These are phyloP conservation scores for Carex littledalei DNA, from an alignment of 176 grass and related monocot species.

Conservation along the genomic window DNA sequence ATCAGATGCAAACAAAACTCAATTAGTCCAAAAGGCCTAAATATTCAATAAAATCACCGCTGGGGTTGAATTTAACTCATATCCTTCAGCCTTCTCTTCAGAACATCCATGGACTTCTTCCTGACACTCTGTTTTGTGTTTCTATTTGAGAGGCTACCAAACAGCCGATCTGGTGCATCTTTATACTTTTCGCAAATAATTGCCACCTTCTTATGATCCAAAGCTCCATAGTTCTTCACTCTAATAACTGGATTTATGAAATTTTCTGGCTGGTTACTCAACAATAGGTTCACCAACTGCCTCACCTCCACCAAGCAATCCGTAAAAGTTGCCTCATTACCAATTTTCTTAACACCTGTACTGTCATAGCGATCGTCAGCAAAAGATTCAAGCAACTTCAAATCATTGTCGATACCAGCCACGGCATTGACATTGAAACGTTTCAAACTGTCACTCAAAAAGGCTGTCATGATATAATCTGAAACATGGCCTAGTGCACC, in stretches of 20 bases:
- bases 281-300: conserved; percentile 79
- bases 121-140: conserved; percentile 55
- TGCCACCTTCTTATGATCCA: conserved; percentile 83
- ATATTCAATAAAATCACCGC: neutral
- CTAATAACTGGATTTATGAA: conserved; percentile 94
- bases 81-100: conserved; percentile 90
- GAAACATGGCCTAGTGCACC: conserved; percentile 71
- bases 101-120: conserved; percentile 88
- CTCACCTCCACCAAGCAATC: conserved; percentile 80
- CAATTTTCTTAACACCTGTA: conserved; percentile 47
- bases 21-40: neutral
- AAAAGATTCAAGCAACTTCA: conserved; percentile 71
- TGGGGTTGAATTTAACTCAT: conserved; percentile 51
- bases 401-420: conserved; percentile 62
- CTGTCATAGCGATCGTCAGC: conserved; percentile 71
- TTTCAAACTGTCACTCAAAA: conserved; percentile 72
- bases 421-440: conserved; percentile 83
- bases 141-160: conserved; percentile 72
- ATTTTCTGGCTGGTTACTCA: conserved; percentile 90
- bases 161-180: conserved; percentile 72
- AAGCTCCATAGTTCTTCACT: conserved; percentile 63
- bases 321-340: conserved; percentile 64
- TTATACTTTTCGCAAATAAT: conserved; percentile 82
- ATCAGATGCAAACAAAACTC: neutral
- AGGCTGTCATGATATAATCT: conserved; percentile 65